Evolutionary conservation across 371 early-diverging fungal genomes (phyloP).

Genomic region (Rhizopus delemar): DNA sequence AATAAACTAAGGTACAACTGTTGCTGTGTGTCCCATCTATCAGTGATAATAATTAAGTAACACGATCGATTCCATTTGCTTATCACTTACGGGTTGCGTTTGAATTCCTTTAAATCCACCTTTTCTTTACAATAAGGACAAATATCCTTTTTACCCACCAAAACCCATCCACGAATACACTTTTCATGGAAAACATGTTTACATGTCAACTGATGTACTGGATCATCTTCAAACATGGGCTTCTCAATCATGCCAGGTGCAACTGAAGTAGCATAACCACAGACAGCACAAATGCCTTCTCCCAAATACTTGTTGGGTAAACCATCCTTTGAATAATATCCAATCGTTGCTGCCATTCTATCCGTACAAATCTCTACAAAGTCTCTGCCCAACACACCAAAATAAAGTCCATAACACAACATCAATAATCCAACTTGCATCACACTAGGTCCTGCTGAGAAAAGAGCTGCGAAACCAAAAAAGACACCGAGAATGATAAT

Average conservation of each 20-base stretch:
- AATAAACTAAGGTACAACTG: constrained; percentile 76
- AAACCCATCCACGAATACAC: constrained; percentile 94
- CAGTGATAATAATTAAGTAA: constrained; percentile 2
- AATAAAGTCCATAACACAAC: constrained; percentile 69
- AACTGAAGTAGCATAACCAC: constrained; percentile 59
- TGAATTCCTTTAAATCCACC: constrained; percentile 78
- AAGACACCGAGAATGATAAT: constrained; percentile 56
- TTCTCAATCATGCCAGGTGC: constrained; percentile 15
- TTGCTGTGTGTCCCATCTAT: constrained; percentile 73
- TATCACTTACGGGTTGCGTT: constrained; percentile 69
- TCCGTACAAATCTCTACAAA: constrained; percentile 84
- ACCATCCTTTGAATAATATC: constrained; percentile 72
- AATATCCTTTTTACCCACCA: constrained; percentile 91
- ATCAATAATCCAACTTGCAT: constrained; percentile 53
- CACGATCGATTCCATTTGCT: not conserved
- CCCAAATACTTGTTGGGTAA: constrained; percentile 71
- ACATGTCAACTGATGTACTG: constrained; percentile 71
- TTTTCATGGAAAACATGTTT: constrained; percentile 86
- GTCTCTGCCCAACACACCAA: constrained; percentile 79
- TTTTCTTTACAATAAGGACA: constrained; percentile 96
- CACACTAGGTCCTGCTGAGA: constrained; percentile 41
- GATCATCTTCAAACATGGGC: constrained; percentile 43
- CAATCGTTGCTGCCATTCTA: constrained; percentile 81
- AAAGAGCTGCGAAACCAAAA: constrained; percentile 56
- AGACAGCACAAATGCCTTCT: constrained; percentile 80